phyloP scores from a whole-genome alignment of 1,139 yeast species.

The Candida sanyaensis region DNA sequence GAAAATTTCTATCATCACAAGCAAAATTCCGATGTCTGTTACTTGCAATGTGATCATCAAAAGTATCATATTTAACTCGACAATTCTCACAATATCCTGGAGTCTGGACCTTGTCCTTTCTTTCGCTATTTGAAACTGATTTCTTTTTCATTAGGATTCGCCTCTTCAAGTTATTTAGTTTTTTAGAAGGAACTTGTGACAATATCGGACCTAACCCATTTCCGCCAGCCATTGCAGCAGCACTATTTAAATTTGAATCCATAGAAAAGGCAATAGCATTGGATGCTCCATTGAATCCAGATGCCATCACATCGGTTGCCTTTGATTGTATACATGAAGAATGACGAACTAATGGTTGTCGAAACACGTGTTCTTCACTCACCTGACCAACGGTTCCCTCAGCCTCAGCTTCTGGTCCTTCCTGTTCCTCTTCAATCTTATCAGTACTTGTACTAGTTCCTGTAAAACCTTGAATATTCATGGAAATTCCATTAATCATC shows the following conservation, averaged over 20 bases:
- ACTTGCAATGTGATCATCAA: constrained; percentile 73
- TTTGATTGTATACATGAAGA: constrained; percentile 33
- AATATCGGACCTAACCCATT: constrained; percentile 72
- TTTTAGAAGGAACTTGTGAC: constrained; percentile 70
- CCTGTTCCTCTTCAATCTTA: constrained; percentile 17
- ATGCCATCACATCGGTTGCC: constrained; percentile 64
- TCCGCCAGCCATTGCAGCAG: constrained; percentile 37
- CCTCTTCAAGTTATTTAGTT: constrained; percentile 60
- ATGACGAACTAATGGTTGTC: constrained; percentile 30
- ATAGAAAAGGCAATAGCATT: constrained; percentile 41
- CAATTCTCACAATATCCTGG: constrained; percentile 95
- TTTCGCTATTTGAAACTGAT: constrained; percentile 20
- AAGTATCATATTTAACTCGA: constrained; percentile 77
- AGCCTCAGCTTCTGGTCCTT: not conserved
- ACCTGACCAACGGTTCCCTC: constrained; percentile 7
- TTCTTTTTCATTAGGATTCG: constrained; percentile 46
- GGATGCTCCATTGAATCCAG: constrained; percentile 74
- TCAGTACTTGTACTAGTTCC: constrained; percentile 37
- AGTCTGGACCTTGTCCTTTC: constrained; percentile 52
- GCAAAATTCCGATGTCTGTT: constrained; percentile 84
- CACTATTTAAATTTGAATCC: constrained; percentile 46
- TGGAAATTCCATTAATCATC: constrained; percentile 27
- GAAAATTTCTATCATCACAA: constrained; percentile 66
- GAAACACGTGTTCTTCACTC: constrained; percentile 19
- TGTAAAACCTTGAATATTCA: constrained; percentile 20